These are phyloP conservation scores for Pinus albicaulis DNA, from an alignment of 75 land plant species.

Conservation along the genomic window DNA sequence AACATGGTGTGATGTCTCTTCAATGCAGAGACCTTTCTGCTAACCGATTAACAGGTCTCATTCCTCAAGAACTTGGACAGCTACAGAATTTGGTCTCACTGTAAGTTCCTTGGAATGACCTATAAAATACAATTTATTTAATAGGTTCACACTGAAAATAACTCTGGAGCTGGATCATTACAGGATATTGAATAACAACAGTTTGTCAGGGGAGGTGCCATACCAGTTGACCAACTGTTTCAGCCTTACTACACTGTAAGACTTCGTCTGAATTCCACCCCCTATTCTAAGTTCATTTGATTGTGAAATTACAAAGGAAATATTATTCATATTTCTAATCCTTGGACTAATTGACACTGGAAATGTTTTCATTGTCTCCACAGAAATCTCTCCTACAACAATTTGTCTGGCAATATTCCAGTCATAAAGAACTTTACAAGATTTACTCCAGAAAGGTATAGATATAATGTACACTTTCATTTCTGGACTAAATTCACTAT, in stretches of 20 bases:
- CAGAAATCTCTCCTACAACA: slow-evolving; percentile 92
- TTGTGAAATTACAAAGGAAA: not conserved
- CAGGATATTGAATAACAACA: slow-evolving; percentile 77
- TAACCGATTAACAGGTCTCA: slow-evolving; percentile 64
- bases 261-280: not conserved
- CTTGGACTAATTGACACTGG: slow-evolving; percentile 10
- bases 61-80: slow-evolving; percentile 89
- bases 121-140: not conserved
- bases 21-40: slow-evolving; percentile 71
- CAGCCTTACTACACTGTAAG: slow-evolving; percentile 78
- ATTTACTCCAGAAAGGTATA: slow-evolving; percentile 74
- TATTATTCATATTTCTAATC: not conserved
- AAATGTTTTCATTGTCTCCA: not conserved
- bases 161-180: not conserved
- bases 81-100: slow-evolving; percentile 70
- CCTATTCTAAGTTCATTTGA: not conserved
- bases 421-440: slow-evolving; percentile 68
- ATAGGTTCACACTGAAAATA: not conserved
- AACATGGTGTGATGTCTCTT: not conserved
- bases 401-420: slow-evolving; percentile 80
- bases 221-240: slow-evolving; percentile 62
- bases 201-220: slow-evolving; percentile 73
- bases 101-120: slow-evolving; percentile 35
- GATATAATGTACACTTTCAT: not conserved
- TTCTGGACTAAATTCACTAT: not conserved